Percentiles rank a stretch among this genome's conserved stretches.
Evolutionary conservation across 2,329 filamentous ascomycete genomes (phyloP).

Genomic region (Cladophialophora carrionii): DNA sequence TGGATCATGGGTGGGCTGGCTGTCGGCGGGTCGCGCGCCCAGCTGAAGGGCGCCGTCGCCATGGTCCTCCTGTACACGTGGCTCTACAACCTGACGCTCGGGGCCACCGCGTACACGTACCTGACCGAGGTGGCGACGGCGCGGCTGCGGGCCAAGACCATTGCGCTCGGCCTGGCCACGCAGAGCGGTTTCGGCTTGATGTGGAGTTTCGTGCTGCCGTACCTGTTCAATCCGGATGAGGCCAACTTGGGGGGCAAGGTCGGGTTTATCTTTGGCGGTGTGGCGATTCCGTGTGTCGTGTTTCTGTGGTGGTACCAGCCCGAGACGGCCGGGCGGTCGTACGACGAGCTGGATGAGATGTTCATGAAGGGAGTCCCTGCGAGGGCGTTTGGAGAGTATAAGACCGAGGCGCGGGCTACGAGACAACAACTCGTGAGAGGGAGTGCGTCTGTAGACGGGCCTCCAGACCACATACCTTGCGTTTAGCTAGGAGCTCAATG

Average conservation of each 20-base stretch:
- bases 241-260: slow-evolving; percentile 48
- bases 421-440: not conserved
- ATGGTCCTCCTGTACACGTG: slow-evolving; percentile 49
- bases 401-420: not conserved
- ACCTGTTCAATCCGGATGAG: slow-evolving; percentile 44
- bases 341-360: slow-evolving; percentile 42
- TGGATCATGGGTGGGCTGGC: slow-evolving; percentile 47
- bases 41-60: slow-evolving; percentile 36
- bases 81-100: slow-evolving; percentile 49
- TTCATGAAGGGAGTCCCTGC: slow-evolving; percentile 39
- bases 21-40: slow-evolving; percentile 4
- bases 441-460: not conserved
- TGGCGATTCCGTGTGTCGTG: slow-evolving; percentile 37
- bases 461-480: not conserved
- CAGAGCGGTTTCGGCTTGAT: slow-evolving; percentile 38
- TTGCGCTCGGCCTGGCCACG: slow-evolving; percentile 11
- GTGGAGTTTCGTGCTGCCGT: slow-evolving; percentile 47
- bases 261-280: slow-evolving; percentile 48
- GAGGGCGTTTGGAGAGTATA: slow-evolving; percentile 36
- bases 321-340: slow-evolving; percentile 43
- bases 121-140: slow-evolving; percentile 48
- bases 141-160: slow-evolving; percentile 47
- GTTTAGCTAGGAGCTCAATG: no score
- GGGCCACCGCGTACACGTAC: slow-evolving; percentile 46
- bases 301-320: slow-evolving; percentile 45